Percentiles rank a stretch among this genome's conserved stretches.
Conservation (phyloP, 2,329 filamentous ascomycete genomes). For the Talaromyces sp. region DNA sequence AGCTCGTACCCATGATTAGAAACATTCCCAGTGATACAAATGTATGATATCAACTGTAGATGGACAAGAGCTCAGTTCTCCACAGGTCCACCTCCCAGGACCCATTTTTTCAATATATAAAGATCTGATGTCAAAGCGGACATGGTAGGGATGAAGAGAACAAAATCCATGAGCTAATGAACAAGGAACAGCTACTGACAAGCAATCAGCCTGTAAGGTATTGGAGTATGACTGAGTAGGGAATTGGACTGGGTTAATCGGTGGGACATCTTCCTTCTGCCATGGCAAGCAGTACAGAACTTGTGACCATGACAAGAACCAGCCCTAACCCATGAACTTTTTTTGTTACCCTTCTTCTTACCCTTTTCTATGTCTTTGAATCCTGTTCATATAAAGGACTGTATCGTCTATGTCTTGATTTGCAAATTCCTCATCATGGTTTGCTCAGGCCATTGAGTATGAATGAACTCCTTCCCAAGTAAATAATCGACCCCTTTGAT, state of each 20-base stretch:
- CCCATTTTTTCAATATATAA: too few relatives aligned
- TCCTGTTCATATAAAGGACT: not conserved
- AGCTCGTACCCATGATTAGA: constrained; percentile 1
- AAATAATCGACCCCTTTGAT: not conserved
- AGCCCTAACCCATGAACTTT: not conserved
- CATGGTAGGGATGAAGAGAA: not conserved
- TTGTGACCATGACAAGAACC: not conserved
- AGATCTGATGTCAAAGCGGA: too few relatives aligned
- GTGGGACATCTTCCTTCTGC: not conserved
- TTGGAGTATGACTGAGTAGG: not conserved
- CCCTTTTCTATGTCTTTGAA: too few relatives aligned
- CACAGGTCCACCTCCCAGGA: too few relatives aligned
- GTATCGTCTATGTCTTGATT: not conserved
- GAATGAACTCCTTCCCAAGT: not conserved
- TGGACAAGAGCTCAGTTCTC: not conserved
- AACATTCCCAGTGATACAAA: constrained; percentile 6
- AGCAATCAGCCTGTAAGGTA: not conserved
- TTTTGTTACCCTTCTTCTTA: not conserved
- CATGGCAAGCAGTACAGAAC: not conserved
- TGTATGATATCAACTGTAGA: not conserved
- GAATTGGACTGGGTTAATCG: not conserved
- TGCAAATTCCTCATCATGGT: not conserved
- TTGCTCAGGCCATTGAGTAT: not conserved
- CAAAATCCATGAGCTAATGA: too few relatives aligned
- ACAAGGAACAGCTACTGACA: not conserved